phyloP scores from a whole-genome alignment of 176 grass and related monocot genomes.

The Saccharum officinarum region DNA sequence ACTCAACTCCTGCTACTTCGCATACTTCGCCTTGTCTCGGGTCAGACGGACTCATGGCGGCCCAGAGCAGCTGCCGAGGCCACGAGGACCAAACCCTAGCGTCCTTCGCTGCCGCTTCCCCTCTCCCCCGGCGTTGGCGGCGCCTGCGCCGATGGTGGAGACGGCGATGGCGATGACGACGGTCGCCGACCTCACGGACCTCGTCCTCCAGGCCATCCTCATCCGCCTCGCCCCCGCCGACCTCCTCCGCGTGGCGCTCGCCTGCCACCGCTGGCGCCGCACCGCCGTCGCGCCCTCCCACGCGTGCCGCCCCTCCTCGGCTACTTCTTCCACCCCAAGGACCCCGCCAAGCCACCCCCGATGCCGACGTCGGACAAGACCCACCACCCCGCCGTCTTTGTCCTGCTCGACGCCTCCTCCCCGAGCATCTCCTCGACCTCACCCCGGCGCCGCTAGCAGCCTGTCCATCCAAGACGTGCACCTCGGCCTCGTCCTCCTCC shows the following conservation, averaged over 20 bases:
- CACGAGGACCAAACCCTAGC: background rate
- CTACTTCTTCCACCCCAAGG: background rate
- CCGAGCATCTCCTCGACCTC: constrained; percentile 15
- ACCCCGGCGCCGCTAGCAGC: background rate
- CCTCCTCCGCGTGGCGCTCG: constrained; percentile 9
- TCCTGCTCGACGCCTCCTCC: background rate
- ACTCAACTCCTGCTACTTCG: no score
- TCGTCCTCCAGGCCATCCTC: background rate
- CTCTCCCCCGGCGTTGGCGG: no score
- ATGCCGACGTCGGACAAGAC: background rate
- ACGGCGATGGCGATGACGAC: no score
- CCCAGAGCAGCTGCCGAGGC: no score
- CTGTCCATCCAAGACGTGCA: constrained; percentile 7
- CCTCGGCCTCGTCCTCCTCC: constrained; percentile 19
- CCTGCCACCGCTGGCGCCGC: background rate
- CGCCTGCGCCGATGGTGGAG: no score
- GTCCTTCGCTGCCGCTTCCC: background rate
- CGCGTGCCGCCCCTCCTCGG: background rate
- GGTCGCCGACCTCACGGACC: background rate
- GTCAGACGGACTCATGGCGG: no score
- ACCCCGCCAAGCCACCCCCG: background rate
- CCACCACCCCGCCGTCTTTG: constrained; percentile 7
- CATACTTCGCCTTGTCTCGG: no score
- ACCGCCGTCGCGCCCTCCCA: background rate
- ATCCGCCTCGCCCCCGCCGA: background rate